A percentile compares a stretch with the other conserved stretches of the same genome.
Conservation (phyloP, 1,284 basidiomycete genomes). For the Malassezia nana region DNA sequence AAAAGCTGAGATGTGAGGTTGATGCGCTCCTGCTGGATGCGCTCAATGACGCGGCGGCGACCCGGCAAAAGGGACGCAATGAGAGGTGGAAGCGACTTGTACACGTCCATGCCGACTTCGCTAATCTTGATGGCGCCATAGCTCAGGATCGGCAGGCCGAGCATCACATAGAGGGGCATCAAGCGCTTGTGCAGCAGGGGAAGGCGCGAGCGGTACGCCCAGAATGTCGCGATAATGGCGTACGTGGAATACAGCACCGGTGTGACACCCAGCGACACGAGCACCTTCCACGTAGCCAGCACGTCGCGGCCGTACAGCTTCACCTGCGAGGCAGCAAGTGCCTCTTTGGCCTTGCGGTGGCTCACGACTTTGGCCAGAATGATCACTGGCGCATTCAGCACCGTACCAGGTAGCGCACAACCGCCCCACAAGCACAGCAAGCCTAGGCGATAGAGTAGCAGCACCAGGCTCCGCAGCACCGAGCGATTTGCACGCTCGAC, state of each 20-base stretch:
- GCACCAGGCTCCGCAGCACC: slow-evolving; percentile 74
- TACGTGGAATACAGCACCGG: slow-evolving; percentile 66
- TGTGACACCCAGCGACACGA: slow-evolving; percentile 82
- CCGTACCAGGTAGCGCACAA: slow-evolving; percentile 83
- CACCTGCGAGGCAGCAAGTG: slow-evolving; percentile 86
- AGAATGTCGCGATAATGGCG: slow-evolving; percentile 58
- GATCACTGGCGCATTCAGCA: slow-evolving; percentile 91
- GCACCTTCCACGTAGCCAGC: slow-evolving; percentile 92
- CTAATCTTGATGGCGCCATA: slow-evolving; percentile 95
- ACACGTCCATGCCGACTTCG: slow-evolving; percentile 94
- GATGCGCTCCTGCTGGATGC: slow-evolving; percentile 67
- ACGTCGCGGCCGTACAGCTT: slow-evolving; percentile 93
- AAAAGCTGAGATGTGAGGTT: slow-evolving; percentile 77
- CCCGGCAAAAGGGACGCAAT: slow-evolving; percentile 82
- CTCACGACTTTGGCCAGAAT: slow-evolving; percentile 81
- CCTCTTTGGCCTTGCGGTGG: slow-evolving; percentile 86
- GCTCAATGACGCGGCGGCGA: slow-evolving; percentile 72
- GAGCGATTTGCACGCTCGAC: slow-evolving; percentile 60
- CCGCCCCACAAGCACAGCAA: slow-evolving; percentile 75
- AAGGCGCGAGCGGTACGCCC: slow-evolving; percentile 57
- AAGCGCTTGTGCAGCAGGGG: slow-evolving; percentile 57
- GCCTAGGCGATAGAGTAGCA: slow-evolving; percentile 73
- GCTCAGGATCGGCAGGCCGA: slow-evolving; percentile 74
- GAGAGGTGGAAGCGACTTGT: slow-evolving; percentile 90
- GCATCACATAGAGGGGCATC: slow-evolving; percentile 70